phyloP scores from a whole-genome alignment of 352 stramenopile species.

The Pythium vanterpoolii region DNA sequence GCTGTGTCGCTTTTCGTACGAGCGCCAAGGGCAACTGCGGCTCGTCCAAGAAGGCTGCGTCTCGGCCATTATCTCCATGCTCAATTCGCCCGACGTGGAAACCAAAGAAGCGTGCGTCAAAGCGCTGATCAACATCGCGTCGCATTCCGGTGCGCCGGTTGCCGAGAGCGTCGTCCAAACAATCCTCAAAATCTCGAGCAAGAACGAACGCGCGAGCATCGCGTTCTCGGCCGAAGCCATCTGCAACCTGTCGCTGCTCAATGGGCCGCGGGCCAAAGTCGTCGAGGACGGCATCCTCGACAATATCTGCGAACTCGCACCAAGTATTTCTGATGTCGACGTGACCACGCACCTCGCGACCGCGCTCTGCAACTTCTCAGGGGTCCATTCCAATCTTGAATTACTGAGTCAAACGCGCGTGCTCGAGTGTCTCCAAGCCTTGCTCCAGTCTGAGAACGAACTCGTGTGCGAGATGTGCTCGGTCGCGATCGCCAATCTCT shows the following conservation, averaged over 20 bases:
- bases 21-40: constrained; percentile 57
- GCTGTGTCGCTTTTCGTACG: constrained; percentile 81
- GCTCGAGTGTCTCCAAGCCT: constrained; percentile 68
- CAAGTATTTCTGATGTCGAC: constrained; percentile 32
- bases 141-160: constrained; percentile 50
- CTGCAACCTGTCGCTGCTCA: constrained; percentile 74
- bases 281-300: constrained; percentile 79
- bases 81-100: constrained; percentile 74
- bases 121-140: constrained; percentile 82
- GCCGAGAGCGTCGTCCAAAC: constrained; percentile 76
- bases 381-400: constrained; percentile 63
- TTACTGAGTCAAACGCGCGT: constrained; percentile 58
- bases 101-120: constrained; percentile 86
- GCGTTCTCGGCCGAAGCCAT: constrained; percentile 70
- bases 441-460: constrained; percentile 72
- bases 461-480: constrained; percentile 65
- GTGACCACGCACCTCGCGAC: constrained; percentile 65
- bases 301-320: constrained; percentile 63
- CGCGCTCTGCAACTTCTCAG: constrained; percentile 79
- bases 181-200: constrained; percentile 71
- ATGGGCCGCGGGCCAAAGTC: constrained; percentile 62
- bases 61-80: constrained; percentile 81
- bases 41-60: constrained; percentile 82
- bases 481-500: constrained; percentile 75
- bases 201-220: constrained; percentile 52